Percentiles rank a stretch among this genome's conserved stretches.
Conservation (phyloP, 768 basidiomycete species). For the Termitomyces titanicus region DNA sequence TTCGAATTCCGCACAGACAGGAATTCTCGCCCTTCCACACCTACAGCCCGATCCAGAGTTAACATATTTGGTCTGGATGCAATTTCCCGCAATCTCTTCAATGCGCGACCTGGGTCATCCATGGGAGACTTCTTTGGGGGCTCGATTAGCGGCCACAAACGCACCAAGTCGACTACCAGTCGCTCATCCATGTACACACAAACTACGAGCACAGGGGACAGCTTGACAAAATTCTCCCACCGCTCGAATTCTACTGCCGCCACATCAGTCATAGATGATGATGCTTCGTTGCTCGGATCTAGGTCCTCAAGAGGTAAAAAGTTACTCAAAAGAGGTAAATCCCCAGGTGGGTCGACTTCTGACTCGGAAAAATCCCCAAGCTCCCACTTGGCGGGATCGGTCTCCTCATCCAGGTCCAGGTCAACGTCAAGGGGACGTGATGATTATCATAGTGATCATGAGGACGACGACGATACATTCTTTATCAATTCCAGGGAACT, state of each 20-base stretch:
- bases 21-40: constrained; percentile 80
- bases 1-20: constrained; percentile 81
- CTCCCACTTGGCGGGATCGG: constrained; percentile 29
- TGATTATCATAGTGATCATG: constrained; percentile 39
- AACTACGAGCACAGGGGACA: constrained; percentile 64
- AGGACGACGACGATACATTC: constrained; percentile 41
- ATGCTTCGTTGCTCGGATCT: constrained; percentile 42
- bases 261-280: constrained; percentile 59
- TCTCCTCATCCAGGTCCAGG: constrained; percentile 31
- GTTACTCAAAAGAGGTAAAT: constrained; percentile 37
- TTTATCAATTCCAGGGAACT: constrained; percentile 33
- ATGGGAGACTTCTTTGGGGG: constrained; percentile 77
- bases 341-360: constrained; percentile 38
- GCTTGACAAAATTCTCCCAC: constrained; percentile 67
- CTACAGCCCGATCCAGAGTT: constrained; percentile 73
- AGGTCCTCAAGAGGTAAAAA: constrained; percentile 49
- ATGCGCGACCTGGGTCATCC: constrained; percentile 58
- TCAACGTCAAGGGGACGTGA: constrained; percentile 41
- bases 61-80: constrained; percentile 89
- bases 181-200: constrained; percentile 73
- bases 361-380: constrained; percentile 43
- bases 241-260: constrained; percentile 72
- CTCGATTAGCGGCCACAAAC: constrained; percentile 63
- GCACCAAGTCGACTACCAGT: constrained; percentile 65
- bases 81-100: constrained; percentile 87